Base-by-base conservation (phyloP, 805 yeast genomes). In the Candida yuanshanica region DNA sequence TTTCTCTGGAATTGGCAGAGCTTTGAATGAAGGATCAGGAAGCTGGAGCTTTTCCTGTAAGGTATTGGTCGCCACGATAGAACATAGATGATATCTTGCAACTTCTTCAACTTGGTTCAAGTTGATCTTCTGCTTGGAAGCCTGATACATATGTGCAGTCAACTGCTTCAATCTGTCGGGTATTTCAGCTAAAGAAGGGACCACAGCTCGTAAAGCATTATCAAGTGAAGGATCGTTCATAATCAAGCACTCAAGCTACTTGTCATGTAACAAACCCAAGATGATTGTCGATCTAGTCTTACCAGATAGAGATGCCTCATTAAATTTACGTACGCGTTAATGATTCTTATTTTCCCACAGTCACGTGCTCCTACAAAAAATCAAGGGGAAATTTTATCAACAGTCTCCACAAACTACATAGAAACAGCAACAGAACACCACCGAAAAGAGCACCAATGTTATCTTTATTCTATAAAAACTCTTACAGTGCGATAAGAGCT, bases 81-180 rank as follows among this genome's bases (percentile, higher is more conserved):
- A 83, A 56, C 88, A 79, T 11, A 84, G 56, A 55, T 83, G 90
- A 41, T 70, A 71, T 40, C 91, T 64, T 2, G 87, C 88, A 2
- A 74, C 64, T 47, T 83, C 90, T 38, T 77, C 75, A 31, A 68
- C 68, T 20, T 70, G 69, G 12, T 75, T 70, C 18, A 83, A 56
- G 3, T 62, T 56, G 44, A 74, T 73, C 35, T 68, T 66, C 47
- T 72, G 69, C 42, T 68, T 75, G n/a, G 82, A 65, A 17, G 82
- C 70, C 1, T 72, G 58, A 46, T 64, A 72, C 56, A 55, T 62
- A 62, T 16, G 66, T 55, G 11, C 40, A 0, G 56, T 46, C 18
- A 48, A 39, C 12, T 43, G 49, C 11, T 67, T 51, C 23, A 78
- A 55, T 33, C 62, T 58, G 7, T 60, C 55, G 0, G 81, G 80